phyloP scores from a whole-genome alignment of 768 basidiomycete species.

The Neoboletus magnificus region DNA sequence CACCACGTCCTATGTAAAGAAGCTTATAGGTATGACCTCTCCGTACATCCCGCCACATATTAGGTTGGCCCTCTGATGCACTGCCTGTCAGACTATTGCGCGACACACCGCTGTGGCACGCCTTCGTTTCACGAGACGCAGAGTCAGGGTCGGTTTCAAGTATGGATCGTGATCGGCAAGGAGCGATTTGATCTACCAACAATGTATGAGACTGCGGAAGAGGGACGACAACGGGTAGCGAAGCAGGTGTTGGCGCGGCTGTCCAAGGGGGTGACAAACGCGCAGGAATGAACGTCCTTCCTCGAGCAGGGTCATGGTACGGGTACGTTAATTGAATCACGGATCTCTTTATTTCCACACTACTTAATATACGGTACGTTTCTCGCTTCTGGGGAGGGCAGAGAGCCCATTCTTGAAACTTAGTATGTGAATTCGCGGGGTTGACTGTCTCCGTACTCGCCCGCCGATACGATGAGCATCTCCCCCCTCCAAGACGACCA shows the following conservation, averaged over 20 bases:
- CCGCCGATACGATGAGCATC: background rate
- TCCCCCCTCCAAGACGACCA: no score
- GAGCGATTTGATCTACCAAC: slow-evolving; percentile 31
- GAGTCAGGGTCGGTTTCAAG: slow-evolving; percentile 28
- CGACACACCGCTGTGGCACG: slow-evolving; percentile 9
- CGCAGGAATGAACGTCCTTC: background rate
- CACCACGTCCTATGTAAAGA: slow-evolving; percentile 12
- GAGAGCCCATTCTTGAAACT: no score
- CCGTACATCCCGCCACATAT: background rate
- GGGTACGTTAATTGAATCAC: background rate
- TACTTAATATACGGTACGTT: background rate
- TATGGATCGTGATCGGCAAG: slow-evolving; percentile 47
- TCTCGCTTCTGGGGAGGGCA: background rate
- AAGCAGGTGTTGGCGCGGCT: slow-evolving; percentile 43
- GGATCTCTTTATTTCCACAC: background rate
- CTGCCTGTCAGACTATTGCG: slow-evolving; percentile 19
- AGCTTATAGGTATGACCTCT: slow-evolving; percentile 11
- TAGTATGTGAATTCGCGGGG: background rate
- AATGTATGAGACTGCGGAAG: background rate
- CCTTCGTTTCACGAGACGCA: slow-evolving; percentile 37
- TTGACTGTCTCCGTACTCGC: background rate
- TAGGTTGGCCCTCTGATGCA: background rate
- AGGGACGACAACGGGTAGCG: slow-evolving; percentile 33
- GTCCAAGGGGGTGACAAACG: slow-evolving; percentile 16
- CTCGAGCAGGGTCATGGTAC: background rate